Conservation (phyloP, 2,329 filamentous ascomycete species). For the Xenosphaeropsis pyriputrescens region DNA sequence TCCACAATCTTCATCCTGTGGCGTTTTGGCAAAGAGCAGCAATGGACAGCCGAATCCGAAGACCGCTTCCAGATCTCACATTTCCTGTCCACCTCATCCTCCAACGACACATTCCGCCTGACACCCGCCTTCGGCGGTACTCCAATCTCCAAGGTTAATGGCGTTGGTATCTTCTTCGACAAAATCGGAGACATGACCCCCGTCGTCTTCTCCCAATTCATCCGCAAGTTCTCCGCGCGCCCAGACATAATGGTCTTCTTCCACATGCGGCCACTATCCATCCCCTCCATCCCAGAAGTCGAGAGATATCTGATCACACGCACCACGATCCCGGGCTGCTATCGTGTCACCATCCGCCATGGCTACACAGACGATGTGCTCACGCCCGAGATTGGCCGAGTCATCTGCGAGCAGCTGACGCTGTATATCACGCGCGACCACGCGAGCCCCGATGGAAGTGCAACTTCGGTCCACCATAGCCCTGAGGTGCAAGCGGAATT, state of each 20-base stretch:
- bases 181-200: constrained; percentile 54
- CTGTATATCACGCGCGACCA: constrained; percentile 27
- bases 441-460: constrained; percentile 7
- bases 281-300: constrained; percentile 34
- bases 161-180: constrained; percentile 63
- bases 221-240: constrained; percentile 52
- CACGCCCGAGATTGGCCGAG: constrained; percentile 42
- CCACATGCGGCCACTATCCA: constrained; percentile 50
- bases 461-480: constrained; percentile 7
- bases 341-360: constrained; percentile 54
- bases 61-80: constrained; percentile 39
- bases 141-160: constrained; percentile 31
- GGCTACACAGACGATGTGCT: constrained; percentile 62
- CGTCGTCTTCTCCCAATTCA: constrained; percentile 56
- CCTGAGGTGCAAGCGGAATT: constrained; percentile 22
- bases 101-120: constrained; percentile 23
- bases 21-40: constrained; percentile 65
- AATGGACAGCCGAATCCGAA: constrained; percentile 55
- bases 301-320: constrained; percentile 30
- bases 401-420: constrained; percentile 44
- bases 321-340: constrained; percentile 40
- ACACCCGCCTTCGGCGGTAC: constrained; percentile 22
- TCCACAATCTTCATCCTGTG: constrained; percentile 54
- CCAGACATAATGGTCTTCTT: constrained; percentile 63
- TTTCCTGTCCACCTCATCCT: constrained; percentile 18